Conservation (phyloP, 2,329 filamentous ascomycete genomes). For the Fusarium globosum region DNA sequence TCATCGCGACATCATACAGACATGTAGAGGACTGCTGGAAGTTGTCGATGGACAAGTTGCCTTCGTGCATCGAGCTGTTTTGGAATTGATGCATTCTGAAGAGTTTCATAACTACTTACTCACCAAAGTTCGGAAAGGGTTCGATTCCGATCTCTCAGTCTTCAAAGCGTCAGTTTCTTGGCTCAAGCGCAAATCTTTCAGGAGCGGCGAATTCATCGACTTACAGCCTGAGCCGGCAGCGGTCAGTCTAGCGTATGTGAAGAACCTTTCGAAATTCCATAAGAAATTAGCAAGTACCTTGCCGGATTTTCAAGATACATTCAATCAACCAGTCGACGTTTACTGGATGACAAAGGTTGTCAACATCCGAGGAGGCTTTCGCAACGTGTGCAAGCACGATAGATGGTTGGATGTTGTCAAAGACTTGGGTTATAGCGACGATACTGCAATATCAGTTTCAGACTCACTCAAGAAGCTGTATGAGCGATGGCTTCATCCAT, state of each 20-base stretch:
- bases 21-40: conserved; percentile 2
- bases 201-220: background rate
- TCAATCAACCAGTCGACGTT: background rate
- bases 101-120: background rate
- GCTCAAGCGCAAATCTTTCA: background rate
- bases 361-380: background rate
- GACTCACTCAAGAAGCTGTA: background rate
- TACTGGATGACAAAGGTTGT: background rate
- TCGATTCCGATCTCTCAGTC: background rate
- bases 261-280: background rate
- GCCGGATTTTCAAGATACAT: background rate
- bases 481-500: background rate
- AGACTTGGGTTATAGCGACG: background rate
- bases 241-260: background rate
- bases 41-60: background rate
- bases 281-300: background rate
- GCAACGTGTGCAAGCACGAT: background rate
- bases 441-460: background rate
- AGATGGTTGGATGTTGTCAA: background rate
- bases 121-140: background rate
- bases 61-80: conserved; percentile 1
- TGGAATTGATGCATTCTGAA: background rate
- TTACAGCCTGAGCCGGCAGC: background rate
- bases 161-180: background rate
- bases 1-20: background rate